Conservation (phyloP, 1,284 basidiomycete genomes). For the Ceratobasidium theobromae region DNA sequence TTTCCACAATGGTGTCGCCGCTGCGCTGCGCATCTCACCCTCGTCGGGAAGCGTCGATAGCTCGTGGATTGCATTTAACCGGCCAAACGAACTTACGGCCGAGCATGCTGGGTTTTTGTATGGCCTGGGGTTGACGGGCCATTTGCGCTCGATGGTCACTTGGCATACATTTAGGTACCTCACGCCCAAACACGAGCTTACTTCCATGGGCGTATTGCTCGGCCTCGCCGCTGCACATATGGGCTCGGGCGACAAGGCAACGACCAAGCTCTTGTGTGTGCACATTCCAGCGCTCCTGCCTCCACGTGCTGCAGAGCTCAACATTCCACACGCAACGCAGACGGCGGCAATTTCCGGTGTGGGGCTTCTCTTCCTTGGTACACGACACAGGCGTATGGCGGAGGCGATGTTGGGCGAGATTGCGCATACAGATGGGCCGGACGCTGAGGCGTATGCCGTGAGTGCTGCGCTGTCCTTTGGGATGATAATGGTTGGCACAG, state of each 20-base stretch:
- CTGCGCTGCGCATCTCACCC: constrained; percentile 79
- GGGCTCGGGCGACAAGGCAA: constrained; percentile 83
- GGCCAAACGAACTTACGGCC: constrained; percentile 79
- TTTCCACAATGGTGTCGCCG: constrained; percentile 96
- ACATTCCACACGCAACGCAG: constrained; percentile 87
- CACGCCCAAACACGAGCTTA: constrained; percentile 92
- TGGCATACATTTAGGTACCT: constrained; percentile 91
- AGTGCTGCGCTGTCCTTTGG: constrained; percentile 89
- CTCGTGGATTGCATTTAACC: constrained; percentile 93
- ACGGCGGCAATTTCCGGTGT: constrained; percentile 86
- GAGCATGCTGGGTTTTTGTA: constrained; percentile 95
- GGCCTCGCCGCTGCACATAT: constrained; percentile 90
- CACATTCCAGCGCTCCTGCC: constrained; percentile 93
- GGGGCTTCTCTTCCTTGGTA: constrained; percentile 88
- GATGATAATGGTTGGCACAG: constrained; percentile 92
- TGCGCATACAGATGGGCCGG: constrained; percentile 49
- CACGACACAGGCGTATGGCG: constrained; percentile 85
- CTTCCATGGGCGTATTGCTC: constrained; percentile 89
- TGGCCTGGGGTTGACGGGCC: constrained; percentile 89
- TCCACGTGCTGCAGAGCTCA: constrained; percentile 81
- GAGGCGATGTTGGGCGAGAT: constrained; percentile 89
- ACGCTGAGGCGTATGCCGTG: constrained; percentile 90
- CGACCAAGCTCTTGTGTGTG: constrained; percentile 88
- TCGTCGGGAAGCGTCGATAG: constrained; percentile 79
- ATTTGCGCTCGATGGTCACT: constrained; percentile 82